Base-by-base conservation (phyloP, 768 basidiomycete species). In the Baorangia bicolor region DNA sequence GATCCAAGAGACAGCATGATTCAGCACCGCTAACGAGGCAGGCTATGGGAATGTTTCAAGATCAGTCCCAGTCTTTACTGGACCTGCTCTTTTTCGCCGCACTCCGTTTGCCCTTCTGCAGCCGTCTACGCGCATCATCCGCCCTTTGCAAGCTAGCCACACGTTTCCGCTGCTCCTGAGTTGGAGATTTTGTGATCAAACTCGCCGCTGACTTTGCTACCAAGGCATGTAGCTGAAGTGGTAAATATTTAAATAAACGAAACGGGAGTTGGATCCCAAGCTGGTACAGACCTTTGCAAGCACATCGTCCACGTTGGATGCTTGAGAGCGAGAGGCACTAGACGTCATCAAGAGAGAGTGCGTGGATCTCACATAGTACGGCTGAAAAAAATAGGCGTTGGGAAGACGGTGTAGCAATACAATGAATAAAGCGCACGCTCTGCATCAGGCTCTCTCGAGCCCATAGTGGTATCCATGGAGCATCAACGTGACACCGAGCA, bases 261-360 rank as follows among this genome's bases (percentile, higher is more conserved):
- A 31, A 27, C 9, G 13, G 23, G 47, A 4, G 28, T 49, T 34
- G n/a, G 23, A 47, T 37, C 0, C 10, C 11, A 10, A 25, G 20
- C 4, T 23, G 14, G 42, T 20, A 45, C 53, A 16, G 40, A 84
- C 90, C 77, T 90, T 92, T 5, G 72, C 60, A 38, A 92, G 74
- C 58, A 85, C 87, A 53, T 92, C 88, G 11, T 87, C 81, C 18
- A 90, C 71, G 58, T 92, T 93, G 63, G 85, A 82, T 2, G 87
- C 73, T 64, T 93, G 91, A 11, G 90, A 90, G n/a, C 91, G 86
- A 58, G 83, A 80, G 2, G 78, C 71, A 1, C 80, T 85, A 0
- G 89, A 91, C 8, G 87, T 86, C 52, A 92, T 76, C 30, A 90
- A 72, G 34, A 93, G 76, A 5, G 85, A 83, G 48, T 84, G 75